Evolutionary conservation across 148 eudicot species (phyloP), one percentile per base, ranked within the genome.

Genomic region (Amaranthus hypochondriacus): DNA sequence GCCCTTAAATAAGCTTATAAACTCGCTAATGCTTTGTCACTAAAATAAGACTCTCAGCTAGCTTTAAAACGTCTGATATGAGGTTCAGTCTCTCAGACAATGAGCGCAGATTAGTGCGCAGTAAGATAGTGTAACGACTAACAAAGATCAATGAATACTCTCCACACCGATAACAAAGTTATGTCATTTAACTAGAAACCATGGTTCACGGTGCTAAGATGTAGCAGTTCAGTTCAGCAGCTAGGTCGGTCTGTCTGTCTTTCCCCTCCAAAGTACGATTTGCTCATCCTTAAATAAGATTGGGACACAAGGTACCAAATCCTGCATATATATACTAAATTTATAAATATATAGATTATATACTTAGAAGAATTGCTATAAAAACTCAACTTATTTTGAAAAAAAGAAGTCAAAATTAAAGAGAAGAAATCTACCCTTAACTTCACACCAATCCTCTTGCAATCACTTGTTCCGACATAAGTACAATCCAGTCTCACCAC

Each of bases 371-470:
- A 2, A 5, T n/a, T 51, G 55, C 0, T 66, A 5, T 51, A 39
- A 28, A 28, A 28, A 28, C 39, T 28, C 39, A 28, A 28, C 39
- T 28, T 28, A 28, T 59, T 62, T 64, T 14, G 11, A 28, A 42
- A 1, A 52, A 52, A 63, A 52, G 9, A 66, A 48, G 12, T 39
- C 66, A 61, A 56, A 52, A 18, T 21, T 42, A 9, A 63, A 54
- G 52, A 4, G 70, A 57, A 48, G 14, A 72, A 56, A 56, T 71
- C 49, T 80, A 91, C 98, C 91, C 90, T 87, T 72, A 94, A 78
- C 83, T 91, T 94, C 50, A 89, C 98, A 18, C 93, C 98, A 61
- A 94, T 94, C 87, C 83, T 88, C 81, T 94, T 94, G 86, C 98
- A 94, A 74, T 88, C 93, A 72, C 87, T 94, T 54, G 85, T 78